Evolutionary conservation across 306 rosid species (phyloP).

Genomic region (Quercus gilva): DNA sequence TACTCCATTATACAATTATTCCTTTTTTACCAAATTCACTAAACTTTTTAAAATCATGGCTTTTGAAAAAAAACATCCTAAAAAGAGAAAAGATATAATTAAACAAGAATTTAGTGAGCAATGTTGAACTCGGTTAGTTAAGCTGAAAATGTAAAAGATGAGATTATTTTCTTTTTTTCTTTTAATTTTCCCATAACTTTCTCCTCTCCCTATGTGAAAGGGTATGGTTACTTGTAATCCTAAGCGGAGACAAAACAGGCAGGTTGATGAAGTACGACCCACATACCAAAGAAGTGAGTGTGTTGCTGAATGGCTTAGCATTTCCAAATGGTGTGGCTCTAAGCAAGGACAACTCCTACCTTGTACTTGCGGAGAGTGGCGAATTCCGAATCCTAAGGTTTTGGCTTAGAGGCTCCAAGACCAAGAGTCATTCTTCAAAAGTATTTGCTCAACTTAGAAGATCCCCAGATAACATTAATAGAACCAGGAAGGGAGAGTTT

Average conservation of each 20-base stretch:
- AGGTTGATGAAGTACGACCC: constrained; percentile 54
- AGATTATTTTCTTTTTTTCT: no score
- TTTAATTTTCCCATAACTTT: background rate
- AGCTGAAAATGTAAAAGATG: no score
- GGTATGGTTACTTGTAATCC: constrained; percentile 25
- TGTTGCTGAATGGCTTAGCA: constrained; percentile 39
- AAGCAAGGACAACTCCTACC: constrained; percentile 47
- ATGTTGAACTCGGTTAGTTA: no score
- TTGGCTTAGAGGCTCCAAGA: constrained; percentile 31
- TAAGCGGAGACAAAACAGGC: constrained; percentile 53
- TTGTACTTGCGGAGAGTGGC: constrained; percentile 40
- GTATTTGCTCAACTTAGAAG: constrained; percentile 33
- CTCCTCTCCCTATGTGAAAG: constrained; percentile 5
- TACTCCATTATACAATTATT: no score
- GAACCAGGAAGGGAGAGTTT: constrained; percentile 36
- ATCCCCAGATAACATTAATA: constrained; percentile 58
- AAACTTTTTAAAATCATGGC: no score
- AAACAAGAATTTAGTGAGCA: no score
- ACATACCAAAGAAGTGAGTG: constrained; percentile 28
- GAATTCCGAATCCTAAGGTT: constrained; percentile 22
- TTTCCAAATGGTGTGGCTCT: constrained; percentile 68
- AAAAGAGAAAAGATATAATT: no score
- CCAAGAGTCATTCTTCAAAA: constrained; percentile 1
- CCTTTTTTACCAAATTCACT: no score
- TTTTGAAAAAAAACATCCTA: no score